These are phyloP conservation scores for Ceratobasidium sp. DNA, from an alignment of 1,284 basidiomycete species.

Conservation along the genomic window DNA sequence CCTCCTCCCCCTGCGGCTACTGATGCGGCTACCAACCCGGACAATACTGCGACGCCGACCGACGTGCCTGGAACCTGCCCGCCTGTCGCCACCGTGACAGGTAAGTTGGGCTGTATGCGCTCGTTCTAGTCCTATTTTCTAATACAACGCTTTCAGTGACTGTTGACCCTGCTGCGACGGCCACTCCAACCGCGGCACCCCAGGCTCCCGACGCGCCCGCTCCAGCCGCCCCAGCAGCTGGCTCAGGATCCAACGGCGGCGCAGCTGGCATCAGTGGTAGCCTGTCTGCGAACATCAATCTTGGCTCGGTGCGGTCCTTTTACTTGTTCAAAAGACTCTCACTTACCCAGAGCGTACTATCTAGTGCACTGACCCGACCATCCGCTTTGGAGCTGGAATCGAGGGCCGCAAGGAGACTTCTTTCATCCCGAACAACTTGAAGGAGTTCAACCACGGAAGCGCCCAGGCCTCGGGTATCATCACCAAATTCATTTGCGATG, in stretches of 20 bases:
- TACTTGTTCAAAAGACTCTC: neutral
- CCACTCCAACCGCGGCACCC: neutral
- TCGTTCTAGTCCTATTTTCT: neutral
- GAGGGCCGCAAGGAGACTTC: slow-evolving; percentile 42
- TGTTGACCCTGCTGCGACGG: neutral
- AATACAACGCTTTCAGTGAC: neutral
- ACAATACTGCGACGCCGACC: no score
- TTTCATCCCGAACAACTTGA: slow-evolving; percentile 42
- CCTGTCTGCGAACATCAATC: neutral
- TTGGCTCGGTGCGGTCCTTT: neutral
- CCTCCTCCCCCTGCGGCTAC: slow-evolving; percentile 42
- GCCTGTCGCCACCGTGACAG: slow-evolving; percentile 19
- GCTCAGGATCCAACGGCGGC: neutral
- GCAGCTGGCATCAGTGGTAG: neutral
- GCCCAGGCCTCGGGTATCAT: slow-evolving; percentile 37
- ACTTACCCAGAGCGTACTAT: neutral
- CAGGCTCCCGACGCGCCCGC: no score
- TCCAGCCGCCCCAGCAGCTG: neutral
- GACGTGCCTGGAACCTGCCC: slow-evolving; percentile 21
- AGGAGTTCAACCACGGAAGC: slow-evolving; percentile 41
- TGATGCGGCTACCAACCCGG: slow-evolving; percentile 35
- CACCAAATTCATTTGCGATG: slow-evolving; percentile 41
- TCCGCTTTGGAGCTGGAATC: slow-evolving; percentile 41
- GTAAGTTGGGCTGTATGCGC: slow-evolving; percentile 14
- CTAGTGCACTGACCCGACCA: slow-evolving; percentile 54